Evolutionary conservation across 139 green algal species (phyloP), one percentile per base, ranked within the genome.

Genomic region (Eudorina sp.): DNA sequence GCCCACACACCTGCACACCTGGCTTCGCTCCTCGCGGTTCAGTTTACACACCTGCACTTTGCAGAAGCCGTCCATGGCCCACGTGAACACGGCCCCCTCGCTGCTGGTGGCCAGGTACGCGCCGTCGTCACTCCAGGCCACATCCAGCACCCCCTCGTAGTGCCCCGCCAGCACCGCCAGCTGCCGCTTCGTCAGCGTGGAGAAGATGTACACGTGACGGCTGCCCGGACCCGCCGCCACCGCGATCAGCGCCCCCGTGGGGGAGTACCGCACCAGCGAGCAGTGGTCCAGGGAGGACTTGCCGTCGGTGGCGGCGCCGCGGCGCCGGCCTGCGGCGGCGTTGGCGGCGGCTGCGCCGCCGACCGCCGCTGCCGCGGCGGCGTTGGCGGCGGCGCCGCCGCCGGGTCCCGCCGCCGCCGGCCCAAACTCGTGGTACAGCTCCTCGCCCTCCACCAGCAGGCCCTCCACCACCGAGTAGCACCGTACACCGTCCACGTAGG

Each of bases 21-120:
- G n/a, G n/a, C n/a, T n/a, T n/a, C n/a, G n/a, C n/a, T n/a, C n/a
- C n/a, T n/a, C n/a, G n/a, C n/a, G n/a, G n/a, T n/a, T n/a, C n/a
- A n/a, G n/a, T n/a, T n/a, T 46, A 5, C 53, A 1, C 78, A 74
- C 55, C 78, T 74, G 60, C 16, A 77, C 60, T 43, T 46, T 89
- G 13, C 13, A 36, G 53, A 93, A 93, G 46, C 51, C 83, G 31
- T 92, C 92, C 83, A 90, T 91, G 14, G 88, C 70, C 92, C 92
- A 94, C 0, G 89, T 93, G 84, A 93, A 93, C 76, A 94, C 86
- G 51, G 81, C 85, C 36, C 89, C 87, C 46, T 92, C 86, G 5
- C 69, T 73, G 0, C 38, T 41, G 5, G 84, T 89, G 8, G 60
- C 66, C 23, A 94, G 87, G 80, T 93, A 92, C 68, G 89, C 72